Conservation (phyloP, 2,329 filamentous ascomycete genomes). For the Cytospora chrysosperma region DNA sequence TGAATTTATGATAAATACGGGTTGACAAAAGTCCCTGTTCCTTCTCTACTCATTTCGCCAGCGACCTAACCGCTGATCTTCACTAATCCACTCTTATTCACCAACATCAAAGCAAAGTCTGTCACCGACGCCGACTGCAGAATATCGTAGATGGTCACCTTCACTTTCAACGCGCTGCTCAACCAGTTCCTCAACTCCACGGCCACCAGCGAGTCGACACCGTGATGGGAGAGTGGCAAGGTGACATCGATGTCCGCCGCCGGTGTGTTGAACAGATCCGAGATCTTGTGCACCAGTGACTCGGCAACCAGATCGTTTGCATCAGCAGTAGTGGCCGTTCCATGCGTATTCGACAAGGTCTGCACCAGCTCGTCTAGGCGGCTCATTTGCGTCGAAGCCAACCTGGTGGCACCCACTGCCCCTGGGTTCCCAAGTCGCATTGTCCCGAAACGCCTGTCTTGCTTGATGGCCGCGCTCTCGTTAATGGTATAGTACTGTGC, state of each 20-base stretch:
- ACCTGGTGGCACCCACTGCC: neutral
- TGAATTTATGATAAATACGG: too few species aligned
- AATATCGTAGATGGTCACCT: conserved; percentile 49
- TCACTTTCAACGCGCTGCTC: conserved; percentile 41
- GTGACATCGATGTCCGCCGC: conserved; percentile 41
- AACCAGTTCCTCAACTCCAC: conserved; percentile 54
- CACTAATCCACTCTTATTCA: too few species aligned
- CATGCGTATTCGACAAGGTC: too few species aligned
- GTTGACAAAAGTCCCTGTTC: too few species aligned
- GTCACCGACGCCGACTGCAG: conserved; percentile 29
- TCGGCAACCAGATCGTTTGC: conserved; percentile 22
- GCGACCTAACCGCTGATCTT: too few species aligned
- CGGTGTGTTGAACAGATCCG: conserved; percentile 28
- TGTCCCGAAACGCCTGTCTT: conserved; percentile 3
- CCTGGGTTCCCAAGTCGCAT: neutral
- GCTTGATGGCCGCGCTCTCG: neutral
- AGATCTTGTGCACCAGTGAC: conserved; percentile 25
- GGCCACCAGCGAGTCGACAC: conserved; percentile 53
- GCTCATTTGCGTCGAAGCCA: neutral
- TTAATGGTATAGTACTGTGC: neutral
- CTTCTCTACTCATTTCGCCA: too few species aligned
- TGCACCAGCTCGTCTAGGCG: neutral
- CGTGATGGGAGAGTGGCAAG: conserved; percentile 44
- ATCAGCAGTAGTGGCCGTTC: conserved; percentile 5
- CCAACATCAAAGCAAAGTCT: too few species aligned